A percentile compares a stretch with the other conserved stretches of the same genome.
These are phyloP conservation scores for Aspergillus novofumigatus DNA, from an alignment of 2,329 filamentous ascomycete genomes.

Conservation along the genomic window DNA sequence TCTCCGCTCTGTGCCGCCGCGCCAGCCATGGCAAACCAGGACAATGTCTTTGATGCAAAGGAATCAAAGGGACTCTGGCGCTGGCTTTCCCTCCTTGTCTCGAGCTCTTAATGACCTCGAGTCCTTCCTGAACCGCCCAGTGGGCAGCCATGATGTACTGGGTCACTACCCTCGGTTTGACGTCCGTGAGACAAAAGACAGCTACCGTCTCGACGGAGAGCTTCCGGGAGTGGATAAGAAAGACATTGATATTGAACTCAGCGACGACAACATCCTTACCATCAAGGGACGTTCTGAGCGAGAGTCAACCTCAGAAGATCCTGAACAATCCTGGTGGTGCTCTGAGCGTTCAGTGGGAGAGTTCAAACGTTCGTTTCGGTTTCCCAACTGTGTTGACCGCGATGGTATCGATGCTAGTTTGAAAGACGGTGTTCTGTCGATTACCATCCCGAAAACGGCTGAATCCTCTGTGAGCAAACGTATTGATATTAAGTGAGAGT, in stretches of 20 bases:
- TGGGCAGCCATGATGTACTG: neutral
- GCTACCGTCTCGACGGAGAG: slow-evolving; percentile 47
- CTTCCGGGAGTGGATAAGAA: slow-evolving; percentile 46
- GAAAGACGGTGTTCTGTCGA: neutral
- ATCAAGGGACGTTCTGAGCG: slow-evolving; percentile 42
- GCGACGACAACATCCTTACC: slow-evolving; percentile 43
- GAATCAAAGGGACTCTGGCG: neutral
- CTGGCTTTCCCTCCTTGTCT: neutral
- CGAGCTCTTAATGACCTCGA: neutral
- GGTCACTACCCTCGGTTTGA: slow-evolving; percentile 39
- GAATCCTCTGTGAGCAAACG: neutral
- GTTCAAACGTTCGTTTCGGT: neutral
- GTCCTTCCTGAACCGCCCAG: neutral
- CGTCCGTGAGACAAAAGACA: slow-evolving; percentile 40
- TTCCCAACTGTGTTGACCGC: neutral
- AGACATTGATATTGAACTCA: slow-evolving; percentile 45
- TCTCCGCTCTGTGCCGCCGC: no score
- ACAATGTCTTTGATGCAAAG: neutral
- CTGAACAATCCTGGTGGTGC: neutral
- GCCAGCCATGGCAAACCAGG: neutral
- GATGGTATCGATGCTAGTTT: neutral
- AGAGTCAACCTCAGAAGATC: slow-evolving; percentile 11
- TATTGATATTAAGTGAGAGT: neutral
- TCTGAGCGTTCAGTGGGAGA: neutral
- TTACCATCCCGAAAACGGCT: neutral